Base-by-base conservation (phyloP, 768 basidiomycete genomes). In the Calvatia gigantea region DNA sequence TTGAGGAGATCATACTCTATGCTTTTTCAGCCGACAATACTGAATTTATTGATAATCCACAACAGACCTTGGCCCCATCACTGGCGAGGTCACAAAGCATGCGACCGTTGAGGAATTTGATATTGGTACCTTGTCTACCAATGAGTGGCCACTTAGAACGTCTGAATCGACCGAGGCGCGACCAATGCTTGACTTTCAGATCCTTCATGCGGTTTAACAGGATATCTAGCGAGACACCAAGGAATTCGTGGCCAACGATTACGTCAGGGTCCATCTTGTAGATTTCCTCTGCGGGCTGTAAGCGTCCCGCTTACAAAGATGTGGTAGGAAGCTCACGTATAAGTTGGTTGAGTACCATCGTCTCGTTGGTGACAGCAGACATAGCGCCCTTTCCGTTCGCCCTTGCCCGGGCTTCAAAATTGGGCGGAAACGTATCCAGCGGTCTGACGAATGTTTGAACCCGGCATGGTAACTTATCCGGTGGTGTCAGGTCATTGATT, bases 1-100 rank as follows among this genome's bases (percentile, higher is more conserved):
- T 98, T 2, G 97, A 98, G 0, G 87, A 73, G 67, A 99, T 98
- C 93, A 98, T 96, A 19, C 90, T 87, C 94, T 96, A 63, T 17
- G 15, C 39, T 19, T 54, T 23, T 37, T 9, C 14, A 56, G 8
- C 41, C 50, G 21, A 6, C 52, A 41, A 31, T 12, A 2, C n/a
- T n/a, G 41, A 47, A 41, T 14, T 15, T 42, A 48, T 27, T 31
- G 2, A 27, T 29, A 27, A 38, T n/a, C n/a, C n/a, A 31, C 25
- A 1, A 54, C 79, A 1, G 61, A 92, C 94, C 77, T 94, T 97
- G 12, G 92, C 93, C 29, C 91, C 92, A 61, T 98, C 96, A 64
- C 93, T 94, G 2, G 92, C 89, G 32, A 99, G 79, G 68, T 99
- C 97, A 60, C 94, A 94, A 4, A 98, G 73, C 63, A 99, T 67